Percentiles rank a stretch among this genome's conserved stretches.
phyloP scores from a whole-genome alignment of 2,329 filamentous ascomycete genomes.

The Trichoderma atrobrunneum region DNA sequence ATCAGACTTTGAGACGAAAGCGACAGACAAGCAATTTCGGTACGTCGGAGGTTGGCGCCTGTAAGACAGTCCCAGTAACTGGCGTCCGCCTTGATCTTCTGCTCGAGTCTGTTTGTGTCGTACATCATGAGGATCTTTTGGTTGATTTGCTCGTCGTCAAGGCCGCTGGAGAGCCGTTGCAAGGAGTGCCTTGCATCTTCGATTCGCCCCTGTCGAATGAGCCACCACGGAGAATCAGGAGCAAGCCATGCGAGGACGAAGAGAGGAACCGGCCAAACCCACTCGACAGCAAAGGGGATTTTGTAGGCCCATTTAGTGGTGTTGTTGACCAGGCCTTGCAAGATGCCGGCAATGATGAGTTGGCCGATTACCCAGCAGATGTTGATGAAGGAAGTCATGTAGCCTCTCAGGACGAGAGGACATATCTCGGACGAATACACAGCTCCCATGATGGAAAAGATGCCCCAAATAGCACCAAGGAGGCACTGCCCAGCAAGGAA shows the following conservation, averaged over 20 bases:
- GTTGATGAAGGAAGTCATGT: slow-evolving; percentile 37
- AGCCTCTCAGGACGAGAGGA: slow-evolving; percentile 34
- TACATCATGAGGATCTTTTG: slow-evolving; percentile 14
- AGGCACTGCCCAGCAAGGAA: slow-evolving; percentile 45
- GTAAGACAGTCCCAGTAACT: slow-evolving; percentile 40
- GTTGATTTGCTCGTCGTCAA: slow-evolving; percentile 14
- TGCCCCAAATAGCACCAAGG: slow-evolving; percentile 39
- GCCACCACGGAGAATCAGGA: slow-evolving; percentile 43
- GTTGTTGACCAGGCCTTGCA: slow-evolving; percentile 21
- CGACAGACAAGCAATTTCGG: slow-evolving; percentile 38
- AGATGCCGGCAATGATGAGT: slow-evolving; percentile 16
- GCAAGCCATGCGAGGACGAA: slow-evolving; percentile 15
- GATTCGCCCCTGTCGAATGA: slow-evolving; percentile 34
- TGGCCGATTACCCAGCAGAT: slow-evolving; percentile 21
- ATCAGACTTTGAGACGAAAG: slow-evolving; percentile 36
- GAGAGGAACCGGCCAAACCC: slow-evolving; percentile 26
- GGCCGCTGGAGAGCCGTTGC: slow-evolving; percentile 11
- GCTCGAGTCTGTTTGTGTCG: slow-evolving; percentile 22
- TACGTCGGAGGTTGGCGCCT: slow-evolving; percentile 36
- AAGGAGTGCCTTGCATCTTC: slow-evolving; percentile 28
- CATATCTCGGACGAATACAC: slow-evolving; percentile 42
- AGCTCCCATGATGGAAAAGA: slow-evolving; percentile 39
- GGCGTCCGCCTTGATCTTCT: slow-evolving; percentile 22
- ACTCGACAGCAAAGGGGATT: slow-evolving; percentile 29
- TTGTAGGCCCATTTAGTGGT: slow-evolving; percentile 25